Percentiles rank a stretch among this genome's conserved stretches.
Evolutionary conservation across 2,329 filamentous ascomycete species (phyloP).

Genomic region (Calonectria pteridis): DNA sequence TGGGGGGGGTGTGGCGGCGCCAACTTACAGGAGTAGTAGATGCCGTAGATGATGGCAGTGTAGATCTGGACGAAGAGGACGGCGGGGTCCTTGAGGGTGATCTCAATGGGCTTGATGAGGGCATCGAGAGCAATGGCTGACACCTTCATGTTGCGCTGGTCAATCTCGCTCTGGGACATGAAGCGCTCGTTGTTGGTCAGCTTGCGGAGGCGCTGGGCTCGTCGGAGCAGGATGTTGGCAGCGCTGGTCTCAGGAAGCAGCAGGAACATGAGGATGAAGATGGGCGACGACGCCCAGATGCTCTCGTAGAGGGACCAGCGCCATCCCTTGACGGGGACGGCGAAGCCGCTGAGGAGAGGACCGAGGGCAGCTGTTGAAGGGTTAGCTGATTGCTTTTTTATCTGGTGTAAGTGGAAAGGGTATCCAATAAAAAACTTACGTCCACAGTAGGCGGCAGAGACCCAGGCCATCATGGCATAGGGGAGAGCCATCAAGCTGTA

Average conservation of each 20-base stretch:
- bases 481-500: slow-evolving; percentile 68
- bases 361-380: slow-evolving; percentile 63
- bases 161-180: slow-evolving; percentile 73
- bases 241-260: slow-evolving; percentile 74
- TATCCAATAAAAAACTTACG: slow-evolving; percentile 44
- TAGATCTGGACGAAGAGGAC: slow-evolving; percentile 74
- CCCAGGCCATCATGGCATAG: slow-evolving; percentile 71
- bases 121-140: slow-evolving; percentile 64
- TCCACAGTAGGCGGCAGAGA: slow-evolving; percentile 63
- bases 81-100: slow-evolving; percentile 71
- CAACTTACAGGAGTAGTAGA: slow-evolving; percentile 68
- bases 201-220: slow-evolving; percentile 71
- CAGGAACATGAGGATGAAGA: slow-evolving; percentile 72
- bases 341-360: slow-evolving; percentile 71
- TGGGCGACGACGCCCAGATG: slow-evolving; percentile 69
- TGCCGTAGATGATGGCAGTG: slow-evolving; percentile 71
- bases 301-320: slow-evolving; percentile 76
- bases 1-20: background rate
- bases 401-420: slow-evolving; percentile 52
- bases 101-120: slow-evolving; percentile 71
- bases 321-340: slow-evolving; percentile 69
- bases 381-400: slow-evolving; percentile 34
- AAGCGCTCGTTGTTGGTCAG: slow-evolving; percentile 69
- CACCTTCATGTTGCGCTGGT: slow-evolving; percentile 66
- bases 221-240: slow-evolving; percentile 70